Conservation (phyloP, 257 asterid genomes). For the Jaltomata sinuosa region DNA sequence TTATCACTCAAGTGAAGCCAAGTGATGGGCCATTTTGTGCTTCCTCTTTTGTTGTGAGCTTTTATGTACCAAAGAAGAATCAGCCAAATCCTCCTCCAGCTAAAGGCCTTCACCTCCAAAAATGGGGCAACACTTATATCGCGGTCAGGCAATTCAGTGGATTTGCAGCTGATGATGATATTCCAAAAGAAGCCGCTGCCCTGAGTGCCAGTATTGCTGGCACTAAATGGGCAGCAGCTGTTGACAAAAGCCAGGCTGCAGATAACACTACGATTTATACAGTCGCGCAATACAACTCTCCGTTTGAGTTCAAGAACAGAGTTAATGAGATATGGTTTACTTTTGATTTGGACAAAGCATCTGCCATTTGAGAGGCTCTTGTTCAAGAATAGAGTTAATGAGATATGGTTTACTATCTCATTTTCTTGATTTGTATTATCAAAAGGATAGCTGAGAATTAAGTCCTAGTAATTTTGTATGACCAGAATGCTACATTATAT, state of each 20-base stretch:
- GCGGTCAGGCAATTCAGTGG: constrained; percentile 79
- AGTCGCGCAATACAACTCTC: constrained; percentile 79
- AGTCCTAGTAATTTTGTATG: background rate
- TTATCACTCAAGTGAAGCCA: constrained; percentile 54
- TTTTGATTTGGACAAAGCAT: constrained; percentile 22
- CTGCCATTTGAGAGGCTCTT: background rate
- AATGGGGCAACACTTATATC: constrained; percentile 49
- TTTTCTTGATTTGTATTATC: background rate
- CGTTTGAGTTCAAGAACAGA: constrained; percentile 59
- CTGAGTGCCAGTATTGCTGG: constrained; percentile 44
- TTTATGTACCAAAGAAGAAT: constrained; percentile 64
- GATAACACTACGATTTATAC: constrained; percentile 34
- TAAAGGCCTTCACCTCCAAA: constrained; percentile 47
- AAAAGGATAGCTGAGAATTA: background rate
- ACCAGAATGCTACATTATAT: background rate
- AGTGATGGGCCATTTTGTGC: constrained; percentile 87
- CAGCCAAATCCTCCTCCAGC: constrained; percentile 66
- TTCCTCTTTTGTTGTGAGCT: constrained; percentile 58
- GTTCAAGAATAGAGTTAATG: constrained; percentile 45
- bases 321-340: constrained; percentile 82
- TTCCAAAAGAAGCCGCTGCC: constrained; percentile 61
- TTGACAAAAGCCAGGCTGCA: constrained; percentile 33
- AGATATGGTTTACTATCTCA: constrained; percentile 44
- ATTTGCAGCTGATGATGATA: constrained; percentile 37
- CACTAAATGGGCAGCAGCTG: constrained; percentile 51